A percentile compares a stretch with the other conserved stretches of the same genome.
phyloP scores from a whole-genome alignment of 768 basidiomycete species.

The Podaxis sp. region DNA sequence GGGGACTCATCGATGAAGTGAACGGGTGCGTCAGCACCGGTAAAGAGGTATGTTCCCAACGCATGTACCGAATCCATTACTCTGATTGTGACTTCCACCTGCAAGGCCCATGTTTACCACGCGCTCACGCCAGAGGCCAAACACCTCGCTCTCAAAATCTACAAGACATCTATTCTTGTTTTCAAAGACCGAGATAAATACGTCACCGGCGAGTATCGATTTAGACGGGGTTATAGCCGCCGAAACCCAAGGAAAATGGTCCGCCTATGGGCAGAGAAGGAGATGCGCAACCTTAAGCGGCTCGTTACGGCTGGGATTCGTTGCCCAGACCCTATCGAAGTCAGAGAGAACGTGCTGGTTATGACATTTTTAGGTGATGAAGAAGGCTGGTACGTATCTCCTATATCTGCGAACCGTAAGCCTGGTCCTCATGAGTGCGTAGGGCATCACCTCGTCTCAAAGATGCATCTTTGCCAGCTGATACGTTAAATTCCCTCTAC shows the following conservation, averaged over 20 bases:
- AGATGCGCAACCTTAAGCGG: constrained; percentile 93
- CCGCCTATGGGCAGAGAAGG: constrained; percentile 97
- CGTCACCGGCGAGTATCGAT: constrained; percentile 94
- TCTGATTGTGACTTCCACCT: constrained; percentile 3
- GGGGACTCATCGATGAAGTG: constrained; percentile 84
- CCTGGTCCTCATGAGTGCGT: constrained; percentile 7
- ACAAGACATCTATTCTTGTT: constrained; percentile 95
- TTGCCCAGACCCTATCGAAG: constrained; percentile 89
- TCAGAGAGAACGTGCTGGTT: constrained; percentile 94
- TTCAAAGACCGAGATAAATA: constrained; percentile 99
- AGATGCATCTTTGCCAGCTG: constrained; percentile 63
- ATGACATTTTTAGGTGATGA: constrained; percentile 89
- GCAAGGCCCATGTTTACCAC: constrained; percentile 95
- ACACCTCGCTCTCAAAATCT: constrained; percentile 94
- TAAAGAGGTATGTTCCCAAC: constrained; percentile 72
- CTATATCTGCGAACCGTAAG: constrained; percentile 1
- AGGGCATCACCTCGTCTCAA: constrained; percentile 95
- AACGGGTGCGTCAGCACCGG: constrained; percentile 98
- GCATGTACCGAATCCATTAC: background rate
- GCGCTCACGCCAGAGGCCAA: constrained; percentile 54
- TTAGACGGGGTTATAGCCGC: constrained; percentile 84
- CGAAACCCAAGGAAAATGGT: constrained; percentile 98
- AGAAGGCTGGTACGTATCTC: constrained; percentile 68
- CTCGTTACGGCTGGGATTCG: constrained; percentile 79
- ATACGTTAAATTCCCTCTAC: constrained; percentile 64